Base-by-base conservation (phyloP, 1,284 basidiomycete species). In the Leccinum olivaceoglutinosum region DNA sequence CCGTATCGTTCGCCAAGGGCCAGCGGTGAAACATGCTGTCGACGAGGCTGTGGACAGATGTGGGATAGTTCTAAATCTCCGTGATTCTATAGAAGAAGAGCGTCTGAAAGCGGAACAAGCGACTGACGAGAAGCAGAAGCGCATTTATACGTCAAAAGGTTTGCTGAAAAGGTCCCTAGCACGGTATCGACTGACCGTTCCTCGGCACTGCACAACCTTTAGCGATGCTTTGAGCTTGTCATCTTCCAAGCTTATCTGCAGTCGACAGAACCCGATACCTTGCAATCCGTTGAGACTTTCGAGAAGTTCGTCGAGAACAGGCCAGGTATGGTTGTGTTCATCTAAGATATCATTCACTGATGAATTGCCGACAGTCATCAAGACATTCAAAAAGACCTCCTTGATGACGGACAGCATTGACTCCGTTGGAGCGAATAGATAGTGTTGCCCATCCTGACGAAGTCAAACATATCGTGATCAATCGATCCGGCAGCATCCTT, bases 161-260 rank as follows among this genome's bases (percentile, higher is more conserved):
- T 44, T 60, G 76, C 68, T n/a, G 68, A 60, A 60, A 53, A 16
- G 32, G 18, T 41, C 9, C n/a, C 3, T 4, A 25, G 14, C 25
- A 41, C 58, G 21, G 11, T 46, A 18, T 53, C 16, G 8, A 58
- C 51, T 65, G 32, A 66, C 32, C n/a, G 4, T 36, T 55, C 53
- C 59, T 44, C 68, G 87, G 94, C 91, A 7, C 77, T 96, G 58
- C 87, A 92, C 67, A 90, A 92, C 69, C 81, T 97, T 25, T 82
- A 88, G 61, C 86, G 91, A 68, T 98, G 98, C 77, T 97, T 95
- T 67, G 88, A 93, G 74, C 83, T 99, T 21, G 89, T 98, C 65
- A 84, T 97, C 38, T 98, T 99, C 80, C 93, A 96, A 74, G 90
- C 95, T 1, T 99, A 97, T 74, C 82, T 99, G 34, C 90, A 93